phyloP scores from a whole-genome alignment of 148 eudicot genomes.

The Chenopodium berlandieri region DNA sequence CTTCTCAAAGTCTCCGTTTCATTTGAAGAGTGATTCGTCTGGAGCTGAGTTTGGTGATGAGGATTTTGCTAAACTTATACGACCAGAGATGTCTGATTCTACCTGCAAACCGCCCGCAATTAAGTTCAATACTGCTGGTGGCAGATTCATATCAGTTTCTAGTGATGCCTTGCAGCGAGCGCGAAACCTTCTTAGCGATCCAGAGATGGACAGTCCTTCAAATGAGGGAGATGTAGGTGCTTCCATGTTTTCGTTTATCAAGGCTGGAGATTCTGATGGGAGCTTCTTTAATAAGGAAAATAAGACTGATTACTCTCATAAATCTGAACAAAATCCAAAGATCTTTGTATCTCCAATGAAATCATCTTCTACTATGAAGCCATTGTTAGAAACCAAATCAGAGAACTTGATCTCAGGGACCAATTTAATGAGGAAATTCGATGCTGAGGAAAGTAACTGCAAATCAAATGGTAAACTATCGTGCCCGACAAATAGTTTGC shows the following conservation, averaged over 20 bases:
- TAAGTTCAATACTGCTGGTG: slow-evolving; percentile 87
- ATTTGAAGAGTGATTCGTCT: slow-evolving; percentile 26
- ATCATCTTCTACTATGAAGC: slow-evolving; percentile 38
- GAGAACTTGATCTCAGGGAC: slow-evolving; percentile 41
- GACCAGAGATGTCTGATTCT: slow-evolving; percentile 22
- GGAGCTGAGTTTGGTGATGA: slow-evolving; percentile 27
- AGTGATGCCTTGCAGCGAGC: slow-evolving; percentile 84
- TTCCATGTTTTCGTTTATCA: slow-evolving; percentile 37
- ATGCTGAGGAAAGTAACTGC: slow-evolving; percentile 49
- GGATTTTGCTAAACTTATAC: slow-evolving; percentile 29
- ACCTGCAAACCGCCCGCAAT: slow-evolving; percentile 53
- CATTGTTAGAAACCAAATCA: slow-evolving; percentile 26
- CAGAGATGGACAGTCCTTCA: slow-evolving; percentile 46
- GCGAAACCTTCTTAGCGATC: slow-evolving; percentile 81
- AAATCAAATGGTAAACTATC: slow-evolving; percentile 28
- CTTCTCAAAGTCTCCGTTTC: slow-evolving; percentile 23
- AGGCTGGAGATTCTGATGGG: slow-evolving; percentile 28
- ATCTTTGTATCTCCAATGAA: slow-evolving; percentile 60
- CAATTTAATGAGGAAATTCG: slow-evolving; percentile 62
- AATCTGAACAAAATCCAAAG: slow-evolving; percentile 34
- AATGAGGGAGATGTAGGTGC: slow-evolving; percentile 43
- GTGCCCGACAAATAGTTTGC: slow-evolving; percentile 27
- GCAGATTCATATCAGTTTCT: slow-evolving; percentile 86
- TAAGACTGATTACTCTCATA: slow-evolving; percentile 29
- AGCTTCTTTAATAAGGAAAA: slow-evolving; percentile 28